These are phyloP conservation scores for Neofusicoccum umdonicola DNA, from an alignment of 2,329 filamentous ascomycete genomes.

Conservation along the genomic window DNA sequence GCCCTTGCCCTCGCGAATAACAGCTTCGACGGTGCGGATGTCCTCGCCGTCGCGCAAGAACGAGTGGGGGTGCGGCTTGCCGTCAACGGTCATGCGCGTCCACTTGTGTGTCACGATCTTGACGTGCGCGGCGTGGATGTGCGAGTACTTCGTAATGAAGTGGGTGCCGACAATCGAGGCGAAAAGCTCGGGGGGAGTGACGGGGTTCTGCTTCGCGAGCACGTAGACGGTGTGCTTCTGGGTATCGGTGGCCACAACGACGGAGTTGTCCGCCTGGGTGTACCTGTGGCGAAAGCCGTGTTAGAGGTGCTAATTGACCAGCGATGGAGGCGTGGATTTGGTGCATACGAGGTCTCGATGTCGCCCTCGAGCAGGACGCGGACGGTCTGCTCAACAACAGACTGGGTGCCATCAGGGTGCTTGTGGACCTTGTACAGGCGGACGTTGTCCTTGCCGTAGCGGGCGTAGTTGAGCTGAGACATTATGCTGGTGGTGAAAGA, in stretches of 20 bases:
- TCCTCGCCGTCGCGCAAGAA: conserved; percentile 90
- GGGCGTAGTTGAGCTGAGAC: conserved; percentile 56
- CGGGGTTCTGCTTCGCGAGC: conserved; percentile 87
- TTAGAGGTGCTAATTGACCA: background rate
- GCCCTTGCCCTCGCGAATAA: conserved; percentile 63
- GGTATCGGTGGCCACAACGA: conserved; percentile 92
- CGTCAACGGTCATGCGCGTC: conserved; percentile 84
- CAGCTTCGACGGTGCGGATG: conserved; percentile 77
- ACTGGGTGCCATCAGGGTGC: conserved; percentile 75
- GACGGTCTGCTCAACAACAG: conserved; percentile 92
- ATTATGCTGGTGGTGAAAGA: conserved; percentile 26
- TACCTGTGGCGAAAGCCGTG: conserved; percentile 57
- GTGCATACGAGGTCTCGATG: conserved; percentile 71
- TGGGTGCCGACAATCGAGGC: conserved; percentile 80
- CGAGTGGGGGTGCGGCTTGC: conserved; percentile 89
- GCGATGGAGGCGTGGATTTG: conserved; percentile 26
- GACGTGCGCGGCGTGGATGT: conserved; percentile 83
- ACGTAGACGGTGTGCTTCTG: conserved; percentile 95
- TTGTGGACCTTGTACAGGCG: conserved; percentile 92
- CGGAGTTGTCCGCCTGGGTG: conserved; percentile 89
- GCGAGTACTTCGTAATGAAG: conserved; percentile 82
- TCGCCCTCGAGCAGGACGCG: conserved; percentile 89
- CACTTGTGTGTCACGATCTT: conserved; percentile 83
- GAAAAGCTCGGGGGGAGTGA: conserved; percentile 90
- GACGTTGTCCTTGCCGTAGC: conserved; percentile 96